Evolutionary conservation across 139 green algal species (phyloP).

Genomic region (Chlamydomonas schloesseri): DNA sequence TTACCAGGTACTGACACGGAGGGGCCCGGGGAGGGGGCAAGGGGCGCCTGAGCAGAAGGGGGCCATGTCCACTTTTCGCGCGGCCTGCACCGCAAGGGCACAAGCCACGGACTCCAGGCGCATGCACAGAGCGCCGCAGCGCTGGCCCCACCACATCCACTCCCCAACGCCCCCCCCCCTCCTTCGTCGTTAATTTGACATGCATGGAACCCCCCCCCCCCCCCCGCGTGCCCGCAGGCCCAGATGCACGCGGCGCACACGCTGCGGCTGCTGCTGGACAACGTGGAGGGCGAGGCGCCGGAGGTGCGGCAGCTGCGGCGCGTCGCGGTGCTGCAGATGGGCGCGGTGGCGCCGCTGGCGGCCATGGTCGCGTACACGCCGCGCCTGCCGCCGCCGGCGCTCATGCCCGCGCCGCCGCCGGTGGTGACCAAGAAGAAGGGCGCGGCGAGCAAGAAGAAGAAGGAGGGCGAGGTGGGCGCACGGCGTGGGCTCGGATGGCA

Average conservation of each 20-base stretch:
- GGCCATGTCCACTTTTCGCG: too few relatives aligned
- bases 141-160: too few relatives aligned
- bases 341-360: conserved; percentile 30
- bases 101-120: too few relatives aligned
- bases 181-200: too few relatives aligned
- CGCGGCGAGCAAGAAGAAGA: conserved; percentile 12
- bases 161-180: too few relatives aligned
- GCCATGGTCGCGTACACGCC: conserved; percentile 31
- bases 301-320: conserved; percentile 33
- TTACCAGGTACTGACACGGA: too few relatives aligned
- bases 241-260: conserved; percentile 35
- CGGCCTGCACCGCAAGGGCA: too few relatives aligned
- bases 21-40: too few relatives aligned
- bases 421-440: conserved; percentile 29
- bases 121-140: too few relatives aligned
- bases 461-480: not conserved
- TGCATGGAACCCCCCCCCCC: too few relatives aligned
- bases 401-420: conserved; percentile 40
- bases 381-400: conserved; percentile 26
- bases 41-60: too few relatives aligned
- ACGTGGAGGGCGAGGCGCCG: conserved; percentile 53
- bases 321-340: conserved; percentile 21
- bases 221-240: conserved; percentile 19
- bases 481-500: too few relatives aligned
- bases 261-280: conserved; percentile 57